A percentile compares a stretch with the other conserved stretches of the same genome.
These are phyloP conservation scores for Ophiobolus disseminans DNA, from an alignment of 2,329 filamentous ascomycete species.

Conservation along the genomic window DNA sequence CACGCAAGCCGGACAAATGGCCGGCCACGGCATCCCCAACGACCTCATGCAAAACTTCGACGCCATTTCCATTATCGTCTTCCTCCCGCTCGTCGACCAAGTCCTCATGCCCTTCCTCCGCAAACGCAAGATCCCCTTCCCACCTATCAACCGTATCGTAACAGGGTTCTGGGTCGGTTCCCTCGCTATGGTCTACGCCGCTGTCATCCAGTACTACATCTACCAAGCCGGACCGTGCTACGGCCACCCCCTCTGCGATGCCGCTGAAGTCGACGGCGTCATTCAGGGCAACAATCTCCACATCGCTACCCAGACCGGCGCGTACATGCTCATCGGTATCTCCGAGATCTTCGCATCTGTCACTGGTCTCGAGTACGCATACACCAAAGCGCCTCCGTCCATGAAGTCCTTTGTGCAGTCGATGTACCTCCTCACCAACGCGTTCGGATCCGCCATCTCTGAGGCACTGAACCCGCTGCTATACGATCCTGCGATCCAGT, in stretches of 20 bases:
- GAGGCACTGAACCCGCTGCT: slow-evolving; percentile 68
- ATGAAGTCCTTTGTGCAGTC: slow-evolving; percentile 59
- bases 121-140: slow-evolving; percentile 51
- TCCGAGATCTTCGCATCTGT: slow-evolving; percentile 58
- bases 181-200: slow-evolving; percentile 62
- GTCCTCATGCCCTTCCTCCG: slow-evolving; percentile 53
- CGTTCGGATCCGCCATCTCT: slow-evolving; percentile 66
- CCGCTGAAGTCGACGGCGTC: slow-evolving; percentile 37
- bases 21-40: slow-evolving; percentile 55
- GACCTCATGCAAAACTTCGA: slow-evolving; percentile 59
- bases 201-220: slow-evolving; percentile 65
- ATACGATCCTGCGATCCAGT: slow-evolving; percentile 70
- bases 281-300: slow-evolving; percentile 51
- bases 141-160: slow-evolving; percentile 62
- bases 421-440: slow-evolving; percentile 68
- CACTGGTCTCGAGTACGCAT: slow-evolving; percentile 57
- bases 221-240: slow-evolving; percentile 63
- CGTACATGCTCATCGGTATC: slow-evolving; percentile 57
- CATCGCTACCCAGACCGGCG: slow-evolving; percentile 55
- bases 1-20: slow-evolving; percentile 54
- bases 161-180: slow-evolving; percentile 61
- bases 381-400: slow-evolving; percentile 56
- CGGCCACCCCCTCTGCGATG: slow-evolving; percentile 47
- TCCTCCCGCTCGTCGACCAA: slow-evolving; percentile 55
- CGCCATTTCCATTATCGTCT: slow-evolving; percentile 55